Base-by-base conservation (phyloP, 164 flowering plant genomes). In the Euptelea pleiosperma region DNA sequence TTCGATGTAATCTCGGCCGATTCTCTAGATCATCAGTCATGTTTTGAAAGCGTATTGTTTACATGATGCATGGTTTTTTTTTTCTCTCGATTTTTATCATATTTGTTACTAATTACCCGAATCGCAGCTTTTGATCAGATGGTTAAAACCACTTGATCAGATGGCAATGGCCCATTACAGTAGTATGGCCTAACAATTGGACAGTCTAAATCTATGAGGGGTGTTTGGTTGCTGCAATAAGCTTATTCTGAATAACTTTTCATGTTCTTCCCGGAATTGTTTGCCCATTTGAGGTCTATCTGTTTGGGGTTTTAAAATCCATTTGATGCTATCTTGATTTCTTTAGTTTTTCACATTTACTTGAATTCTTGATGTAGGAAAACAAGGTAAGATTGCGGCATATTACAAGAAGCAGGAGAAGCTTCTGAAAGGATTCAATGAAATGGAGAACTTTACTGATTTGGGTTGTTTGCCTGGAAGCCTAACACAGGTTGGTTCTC, bases 371-470 rank as follows among this genome's bases (percentile, higher is more conserved):
- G 6, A 25, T 16, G 8, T 57, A 86, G 96, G 76, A 62, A 83
- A 71, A 61, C 66, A 77, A 43, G 35, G 77, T 22, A 83, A 82
- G 72, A 63, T 91, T 55, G 79, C 86, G 18, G 82, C 84, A 22
- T 91, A 91, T 61, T 91, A 91, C 76, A 75, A 85, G 75, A 80
- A 75, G 56, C 98, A 91, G 63, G 91, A 88, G 58, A 77, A 79
- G 53, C 83, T 91, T 47, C 80, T 88, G 9, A 76, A 88, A 73
- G 94, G 91, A 18, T 91, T 60, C 73, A 79, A 66, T 75, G 98
- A 91, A 64, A 86, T 91, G 94, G 85, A 88, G 51, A 73, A 74
- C 6, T 60, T 86, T 24, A 64, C 37, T 44, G 88, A 84, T 55
- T 46, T 60, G 26, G 91, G 91, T 29, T 60, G 49, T 61, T 52